Evolutionary conservation across 352 stramenopile species (phyloP), one percentile per base, ranked within the genome.

Genomic region (Halophytophthora batemanensis): DNA sequence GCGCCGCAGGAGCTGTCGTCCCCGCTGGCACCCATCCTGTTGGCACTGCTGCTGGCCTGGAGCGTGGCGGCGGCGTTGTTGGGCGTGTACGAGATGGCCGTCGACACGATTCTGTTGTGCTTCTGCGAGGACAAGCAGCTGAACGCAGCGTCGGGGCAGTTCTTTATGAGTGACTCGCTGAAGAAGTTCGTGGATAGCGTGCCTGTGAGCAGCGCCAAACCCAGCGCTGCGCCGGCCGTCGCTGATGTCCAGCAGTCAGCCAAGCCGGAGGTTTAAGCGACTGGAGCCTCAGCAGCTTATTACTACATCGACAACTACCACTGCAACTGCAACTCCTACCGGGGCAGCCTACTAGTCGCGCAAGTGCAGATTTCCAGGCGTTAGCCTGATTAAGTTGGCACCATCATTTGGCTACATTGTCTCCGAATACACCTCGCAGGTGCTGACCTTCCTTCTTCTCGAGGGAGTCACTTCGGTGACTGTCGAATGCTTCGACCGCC

Each of bases 21-120:
- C 6, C 63, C 86, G 6, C 68, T 96, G 21, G 84, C 85, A 8
- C 92, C 95, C 13, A 79, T 96, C 28, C 39, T 98, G 17, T 55
- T 99, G 17, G 88, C 96, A 14, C 65, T 97, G 18, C 41, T 97
- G 1, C 69, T 98, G 19, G 78, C 92, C 6, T 99, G 90, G 74
- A 97, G 97, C 52, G 80, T 98, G 29, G 86, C 77, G 5, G 86
- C 74, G 6, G 97, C 98, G 56, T 98, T 98, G 53, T 81, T 98
- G 43, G 77, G 83, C 21, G 87, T 98, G 7, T 98, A 98, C 64
- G 90, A 96, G 49, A 98, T 98, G 82, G 71, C 76, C 21, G 98
- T 98, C 54, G 84, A 93, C 36, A 98, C 91, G 6, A 97, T 98
- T 29, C 64, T 98, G 35, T 71, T 98, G 47, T 98, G 93, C 64